A percentile compares a stretch with the other conserved stretches of the same genome.
These are phyloP conservation scores for Suillus weaverae DNA, from an alignment of 768 basidiomycete genomes.

Conservation along the genomic window DNA sequence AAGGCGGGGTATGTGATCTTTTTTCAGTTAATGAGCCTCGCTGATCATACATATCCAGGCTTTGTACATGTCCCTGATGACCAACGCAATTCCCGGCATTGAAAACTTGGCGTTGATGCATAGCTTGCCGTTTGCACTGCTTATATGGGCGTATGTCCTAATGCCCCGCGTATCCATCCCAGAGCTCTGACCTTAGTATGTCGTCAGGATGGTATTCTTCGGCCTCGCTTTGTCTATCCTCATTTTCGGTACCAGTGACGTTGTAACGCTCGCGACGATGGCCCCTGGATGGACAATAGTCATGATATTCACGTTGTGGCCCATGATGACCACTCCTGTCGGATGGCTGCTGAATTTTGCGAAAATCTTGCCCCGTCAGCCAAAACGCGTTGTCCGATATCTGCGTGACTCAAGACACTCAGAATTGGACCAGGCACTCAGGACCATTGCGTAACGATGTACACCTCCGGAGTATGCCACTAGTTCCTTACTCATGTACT, in stretches of 20 bases:
- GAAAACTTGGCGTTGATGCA: constrained; percentile 34
- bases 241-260: constrained; percentile 23
- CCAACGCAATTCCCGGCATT: constrained; percentile 20
- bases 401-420: background rate
- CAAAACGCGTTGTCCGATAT: background rate
- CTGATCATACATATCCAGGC: constrained; percentile 13
- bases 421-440: background rate
- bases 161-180: background rate
- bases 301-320: constrained; percentile 25
- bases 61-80: constrained; percentile 21
- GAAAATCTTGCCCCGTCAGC: background rate
- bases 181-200: background rate
- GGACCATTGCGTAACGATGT: background rate
- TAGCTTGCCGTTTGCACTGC: constrained; percentile 34
- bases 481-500: background rate
- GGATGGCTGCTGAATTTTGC: background rate
- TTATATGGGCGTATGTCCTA: constrained; percentile 32
- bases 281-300: constrained; percentile 19
- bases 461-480: background rate
- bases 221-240: constrained; percentile 23
- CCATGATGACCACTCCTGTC: background rate
- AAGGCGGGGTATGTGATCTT: constrained; percentile 22
- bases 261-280: constrained; percentile 14
- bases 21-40: constrained; percentile 8
- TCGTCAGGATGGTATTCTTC: constrained; percentile 29